Base-by-base conservation (phyloP, 2,329 filamentous ascomycete genomes). In the Blastomyces parvus region DNA sequence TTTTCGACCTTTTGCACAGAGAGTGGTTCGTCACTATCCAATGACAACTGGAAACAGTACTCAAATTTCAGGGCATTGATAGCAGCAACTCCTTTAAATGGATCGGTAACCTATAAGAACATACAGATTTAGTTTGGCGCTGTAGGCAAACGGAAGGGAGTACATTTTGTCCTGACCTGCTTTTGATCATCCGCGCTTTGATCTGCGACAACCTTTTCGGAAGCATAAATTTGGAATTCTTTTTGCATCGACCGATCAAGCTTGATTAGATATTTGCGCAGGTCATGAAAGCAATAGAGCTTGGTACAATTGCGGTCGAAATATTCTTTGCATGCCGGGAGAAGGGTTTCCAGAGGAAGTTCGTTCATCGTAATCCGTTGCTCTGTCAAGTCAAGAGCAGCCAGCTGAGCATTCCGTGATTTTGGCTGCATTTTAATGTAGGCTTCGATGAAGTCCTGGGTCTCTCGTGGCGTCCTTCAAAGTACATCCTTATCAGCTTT, bases 51-150 rank as follows among this genome's bases (percentile, higher is more conserved):
- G 60, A 78, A 72, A 60, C 74, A 75, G 63, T 78, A 80, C 40
- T 78, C 75, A 27, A 78, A 65, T 64, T 80, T 80, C 25, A 79
- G 70, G 19, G 72, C 71, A 66, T 80, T 80, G 63, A 79, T 77
- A 60, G 66, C 68, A 9, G 74, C 63, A 63, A 77, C 70, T 14
- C 69, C 65, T 48, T 70, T 71, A 33, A 67, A 68, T 40, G 69
- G 66, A 38, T 68, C 64, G 22, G 65, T 66, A 52, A 62, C 57
- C 70, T 73, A 59, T 42, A 59, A 65, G 57, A 19, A 33, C 30
- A 56, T 30, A 62, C 17, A 59, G 55, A 11, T 22, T 53, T 46
- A 60, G 48, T 25, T 25, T 30, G 22, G 48, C 6, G 25, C 13
- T 5, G 25, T 19, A 52, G 30, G 17, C 19, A 36, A 9, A 19